phyloP scores from a whole-genome alignment of 2,329 filamentous ascomycete genomes.

The Huntiella bhutanensis region DNA sequence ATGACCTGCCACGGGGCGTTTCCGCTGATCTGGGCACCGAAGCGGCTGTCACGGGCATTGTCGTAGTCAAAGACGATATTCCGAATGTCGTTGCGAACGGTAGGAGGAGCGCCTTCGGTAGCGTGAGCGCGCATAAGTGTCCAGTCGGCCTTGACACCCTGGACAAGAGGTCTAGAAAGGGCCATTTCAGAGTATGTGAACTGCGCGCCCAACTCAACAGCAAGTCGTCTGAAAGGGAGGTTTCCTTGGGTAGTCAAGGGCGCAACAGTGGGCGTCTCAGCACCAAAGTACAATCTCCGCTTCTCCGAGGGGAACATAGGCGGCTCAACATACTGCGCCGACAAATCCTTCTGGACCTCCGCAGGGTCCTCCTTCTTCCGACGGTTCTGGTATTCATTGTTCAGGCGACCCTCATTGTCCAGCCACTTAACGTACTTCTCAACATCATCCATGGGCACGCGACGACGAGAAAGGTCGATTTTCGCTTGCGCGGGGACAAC shows the following conservation, averaged over 20 bases:
- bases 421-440: slow-evolving; percentile 65
- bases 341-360: slow-evolving; percentile 43
- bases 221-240: slow-evolving; percentile 79
- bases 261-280: slow-evolving; percentile 82
- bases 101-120: slow-evolving; percentile 57
- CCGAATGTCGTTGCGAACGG: slow-evolving; percentile 32
- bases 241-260: slow-evolving; percentile 95
- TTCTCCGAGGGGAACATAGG: slow-evolving; percentile 88
- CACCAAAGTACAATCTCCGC: slow-evolving; percentile 78
- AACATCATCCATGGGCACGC: slow-evolving; percentile 49
- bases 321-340: slow-evolving; percentile 67
- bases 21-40: slow-evolving; percentile 81
- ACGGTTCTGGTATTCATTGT: slow-evolving; percentile 23
- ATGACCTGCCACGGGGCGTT: slow-evolving; percentile 82
- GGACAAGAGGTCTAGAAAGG: slow-evolving; percentile 71
- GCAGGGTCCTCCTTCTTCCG: slow-evolving; percentile 23
- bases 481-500: slow-evolving; percentile 51
- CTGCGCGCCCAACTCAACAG: slow-evolving; percentile 73
- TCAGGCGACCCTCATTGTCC: slow-evolving; percentile 36
- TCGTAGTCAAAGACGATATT: slow-evolving; percentile 55
- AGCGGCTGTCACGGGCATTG: slow-evolving; percentile 64
- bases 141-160: slow-evolving; percentile 86
- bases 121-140: slow-evolving; percentile 84
- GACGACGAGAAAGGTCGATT: slow-evolving; percentile 54
- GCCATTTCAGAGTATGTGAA: slow-evolving; percentile 98